These are phyloP conservation scores for Stagonosporopsis chrysanthemi DNA, from an alignment of 2,329 filamentous ascomycete species.

Conservation along the genomic window DNA sequence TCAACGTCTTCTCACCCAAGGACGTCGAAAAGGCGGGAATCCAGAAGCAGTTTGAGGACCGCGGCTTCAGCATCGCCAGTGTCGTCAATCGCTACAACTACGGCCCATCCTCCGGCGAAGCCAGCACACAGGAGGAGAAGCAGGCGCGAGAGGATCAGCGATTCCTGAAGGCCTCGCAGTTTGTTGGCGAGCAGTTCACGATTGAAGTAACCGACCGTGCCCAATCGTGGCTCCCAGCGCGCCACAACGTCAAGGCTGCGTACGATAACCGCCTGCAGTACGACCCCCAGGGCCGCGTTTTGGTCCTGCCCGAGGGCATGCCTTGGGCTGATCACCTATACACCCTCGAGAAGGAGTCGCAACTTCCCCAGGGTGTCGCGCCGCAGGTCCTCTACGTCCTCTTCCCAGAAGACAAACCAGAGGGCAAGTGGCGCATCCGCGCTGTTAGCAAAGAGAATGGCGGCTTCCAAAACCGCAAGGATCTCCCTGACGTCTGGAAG, in stretches of 20 bases:
- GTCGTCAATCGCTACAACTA: constrained; percentile 89
- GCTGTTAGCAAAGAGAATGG: constrained; percentile 84
- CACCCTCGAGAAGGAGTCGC: constrained; percentile 72
- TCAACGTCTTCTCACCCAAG: constrained; percentile 79
- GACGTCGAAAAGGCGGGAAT: constrained; percentile 74
- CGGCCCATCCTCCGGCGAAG: constrained; percentile 54
- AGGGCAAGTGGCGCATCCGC: constrained; percentile 91
- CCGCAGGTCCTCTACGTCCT: constrained; percentile 82
- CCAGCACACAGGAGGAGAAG: constrained; percentile 48
- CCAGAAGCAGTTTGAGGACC: constrained; percentile 82
- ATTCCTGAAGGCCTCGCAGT: constrained; percentile 77
- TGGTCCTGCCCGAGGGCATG: constrained; percentile 79
- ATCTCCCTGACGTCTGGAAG: constrained; percentile 89
- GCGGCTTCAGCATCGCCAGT: constrained; percentile 83
- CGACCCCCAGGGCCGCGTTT: constrained; percentile 77
- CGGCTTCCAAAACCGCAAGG: constrained; percentile 91
- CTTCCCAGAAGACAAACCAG: constrained; percentile 81
- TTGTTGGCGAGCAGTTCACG: constrained; percentile 90
- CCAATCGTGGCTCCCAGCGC: constrained; percentile 84
- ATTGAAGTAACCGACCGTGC: constrained; percentile 79
- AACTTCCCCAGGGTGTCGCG: constrained; percentile 50
- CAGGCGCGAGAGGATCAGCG: constrained; percentile 81
- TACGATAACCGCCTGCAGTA: constrained; percentile 73
- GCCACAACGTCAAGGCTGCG: constrained; percentile 77
- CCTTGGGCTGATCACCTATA: constrained; percentile 99